A percentile compares a stretch with the other conserved stretches of the same genome.
Conservation (phyloP, 495 filamentous ascomycete genomes). For the Talaromyces trachyspermus region DNA sequence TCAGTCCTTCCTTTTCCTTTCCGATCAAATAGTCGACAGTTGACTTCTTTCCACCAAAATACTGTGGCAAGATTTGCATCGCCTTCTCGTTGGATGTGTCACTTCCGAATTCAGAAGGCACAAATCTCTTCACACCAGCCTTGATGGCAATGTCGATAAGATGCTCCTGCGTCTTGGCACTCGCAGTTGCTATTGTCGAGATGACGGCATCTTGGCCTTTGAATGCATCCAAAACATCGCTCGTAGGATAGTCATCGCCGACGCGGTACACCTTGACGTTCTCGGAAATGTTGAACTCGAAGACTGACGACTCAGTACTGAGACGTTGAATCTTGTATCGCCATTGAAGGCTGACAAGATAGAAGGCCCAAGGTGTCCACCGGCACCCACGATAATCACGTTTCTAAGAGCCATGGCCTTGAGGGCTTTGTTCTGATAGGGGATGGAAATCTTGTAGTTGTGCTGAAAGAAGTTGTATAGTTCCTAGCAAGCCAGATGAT, state of each 20-base stretch:
- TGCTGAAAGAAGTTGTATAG: no score
- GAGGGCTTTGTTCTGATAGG: no score
- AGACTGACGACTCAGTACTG: not conserved
- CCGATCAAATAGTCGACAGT: not conserved
- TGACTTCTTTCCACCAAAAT: constrained; percentile 29
- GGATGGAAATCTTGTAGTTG: no score
- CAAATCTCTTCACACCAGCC: constrained; percentile 46
- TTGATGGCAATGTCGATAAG: constrained; percentile 43
- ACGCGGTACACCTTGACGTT: not conserved
- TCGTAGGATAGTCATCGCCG: not conserved
- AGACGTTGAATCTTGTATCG: not conserved
- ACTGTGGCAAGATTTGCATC: constrained; percentile 36
- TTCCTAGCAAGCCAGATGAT: no score
- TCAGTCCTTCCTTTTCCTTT: not conserved
- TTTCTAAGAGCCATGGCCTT: not conserved
- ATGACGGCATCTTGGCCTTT: constrained; percentile 31
- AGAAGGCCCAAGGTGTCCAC: not conserved
- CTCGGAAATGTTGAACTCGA: not conserved
- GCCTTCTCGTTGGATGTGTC: constrained; percentile 23
- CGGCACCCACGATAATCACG: not conserved
- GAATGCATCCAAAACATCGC: constrained; percentile 12
- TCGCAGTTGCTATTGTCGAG: constrained; percentile 22
- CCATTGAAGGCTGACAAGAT: not conserved
- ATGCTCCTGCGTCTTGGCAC: constrained; percentile 22
- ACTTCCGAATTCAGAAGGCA: constrained; percentile 44